Base-by-base conservation (phyloP, 2,329 filamentous ascomycete genomes). In the Aspergillus sojae region DNA sequence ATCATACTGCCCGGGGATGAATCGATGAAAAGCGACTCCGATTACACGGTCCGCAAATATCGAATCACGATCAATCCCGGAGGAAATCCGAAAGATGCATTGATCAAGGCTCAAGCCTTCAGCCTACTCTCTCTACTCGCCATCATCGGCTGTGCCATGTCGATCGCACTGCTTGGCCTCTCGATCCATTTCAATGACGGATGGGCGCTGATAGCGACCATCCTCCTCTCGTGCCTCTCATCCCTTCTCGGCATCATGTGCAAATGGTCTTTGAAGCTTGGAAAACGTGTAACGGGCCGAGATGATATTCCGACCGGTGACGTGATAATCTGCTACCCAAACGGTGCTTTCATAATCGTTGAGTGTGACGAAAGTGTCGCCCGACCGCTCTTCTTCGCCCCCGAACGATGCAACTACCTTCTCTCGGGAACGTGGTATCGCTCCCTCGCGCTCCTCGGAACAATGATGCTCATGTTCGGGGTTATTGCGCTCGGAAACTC, bases 401-500 rank as follows among this genome's bases (percentile, higher is more conserved):
- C 85, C 0, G 86, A 88, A 68, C 83, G 86, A 69, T 89, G 87
- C 73, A 72, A 82, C 36, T 89, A 88, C 67, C 77, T 80, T 28
- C 81, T 88, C 43, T 73, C 75, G 3, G 78, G 74, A 46, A 77
- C 71, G 26, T 69, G 69, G 2, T 87, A 87, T 72, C 81, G 83
- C 23, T 72, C 80, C 0, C 80, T 88, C 11, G 87, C 88, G 76
- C 85, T 82, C 1, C 34, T 85, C 2, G 86, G 84, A 34, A 89
- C 87, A 16, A 81, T 86, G 16, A 67, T 88, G 32, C 80, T 89
- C 45, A 89, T 89, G 86, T 70, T 85, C 11, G 82, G 83, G 2
- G 85, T 89, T 11, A 84, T 89, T n/a, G 75, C 88, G n/a, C 73
- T 89, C 23, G 86, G 86, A 0, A 89, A 89, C 70, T 87, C 86